Percentiles rank a stretch among this genome's conserved stretches.
These are phyloP conservation scores for Phaeosphaeriaceae sp. DNA, from an alignment of 2,329 filamentous ascomycete genomes.

Conservation along the genomic window DNA sequence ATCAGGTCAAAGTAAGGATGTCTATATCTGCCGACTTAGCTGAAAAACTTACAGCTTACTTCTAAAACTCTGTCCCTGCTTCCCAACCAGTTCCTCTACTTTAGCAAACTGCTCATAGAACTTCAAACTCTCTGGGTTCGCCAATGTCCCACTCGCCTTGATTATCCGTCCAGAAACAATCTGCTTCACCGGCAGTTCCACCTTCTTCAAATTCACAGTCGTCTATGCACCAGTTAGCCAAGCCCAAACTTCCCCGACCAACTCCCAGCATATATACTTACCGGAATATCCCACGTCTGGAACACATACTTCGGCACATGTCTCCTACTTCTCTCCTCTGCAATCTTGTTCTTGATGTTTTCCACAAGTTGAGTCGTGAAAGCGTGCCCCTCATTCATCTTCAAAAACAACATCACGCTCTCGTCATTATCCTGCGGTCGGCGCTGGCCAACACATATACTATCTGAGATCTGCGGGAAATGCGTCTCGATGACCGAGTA, in stretches of 20 bases:
- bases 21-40: too few relatives aligned
- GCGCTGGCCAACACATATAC: conserved; percentile 81
- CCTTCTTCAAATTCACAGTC: conserved; percentile 85
- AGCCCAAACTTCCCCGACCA: neutral
- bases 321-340: conserved; percentile 69
- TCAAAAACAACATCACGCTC: conserved; percentile 65
- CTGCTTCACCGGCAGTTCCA: conserved; percentile 83
- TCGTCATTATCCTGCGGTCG: conserved; percentile 66
- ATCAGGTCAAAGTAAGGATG: too few relatives aligned
- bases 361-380: conserved; percentile 55
- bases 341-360: conserved; percentile 70
- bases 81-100: conserved; percentile 65
- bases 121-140: conserved; percentile 77
- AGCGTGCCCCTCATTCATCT: conserved; percentile 63
- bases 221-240: conserved; percentile 57
- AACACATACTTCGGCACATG: conserved; percentile 83
- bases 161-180: conserved; percentile 79
- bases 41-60: conserved; percentile 30
- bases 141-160: conserved; percentile 76
- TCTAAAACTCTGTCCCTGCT: conserved; percentile 20
- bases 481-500: conserved; percentile 74
- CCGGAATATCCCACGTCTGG: conserved; percentile 80
- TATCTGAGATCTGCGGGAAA: conserved; percentile 72
- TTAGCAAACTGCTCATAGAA: conserved; percentile 82
- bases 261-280: conserved; percentile 57